A percentile compares a stretch with the other conserved stretches of the same genome.
Evolutionary conservation across 345 rosid genomes (phyloP).

Genomic region (Clarkia xantiana): DNA sequence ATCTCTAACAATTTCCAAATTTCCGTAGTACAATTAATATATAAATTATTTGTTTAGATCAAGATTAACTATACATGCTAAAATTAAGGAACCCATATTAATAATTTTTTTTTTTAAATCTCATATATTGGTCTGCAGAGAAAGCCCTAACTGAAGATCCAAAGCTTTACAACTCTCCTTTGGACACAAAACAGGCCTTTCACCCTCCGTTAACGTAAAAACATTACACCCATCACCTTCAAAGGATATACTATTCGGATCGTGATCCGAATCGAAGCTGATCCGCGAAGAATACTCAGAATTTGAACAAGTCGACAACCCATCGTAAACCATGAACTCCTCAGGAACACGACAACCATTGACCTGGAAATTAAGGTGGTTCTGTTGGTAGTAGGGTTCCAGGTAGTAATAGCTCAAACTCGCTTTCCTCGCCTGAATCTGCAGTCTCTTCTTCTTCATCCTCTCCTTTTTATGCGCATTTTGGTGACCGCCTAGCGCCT

Average conservation of each 20-base stretch:
- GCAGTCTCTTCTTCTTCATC: slow-evolving; percentile 81
- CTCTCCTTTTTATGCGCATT: slow-evolving; percentile 98
- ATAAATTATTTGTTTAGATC: too few relatives aligned
- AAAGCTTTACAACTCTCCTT: slow-evolving; percentile 21
- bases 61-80: too few relatives aligned
- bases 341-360: not conserved
- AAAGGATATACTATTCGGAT: too few relatives aligned
- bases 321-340: not conserved
- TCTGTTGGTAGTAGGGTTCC: slow-evolving; percentile 10
- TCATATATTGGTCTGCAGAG: slow-evolving; percentile 24
- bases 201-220: too few relatives aligned
- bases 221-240: too few relatives aligned
- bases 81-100: too few relatives aligned
- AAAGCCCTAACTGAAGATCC: slow-evolving; percentile 65
- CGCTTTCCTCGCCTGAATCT: slow-evolving; percentile 77
- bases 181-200: not conserved
- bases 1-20: too few relatives aligned
- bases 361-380: slow-evolving; percentile 17
- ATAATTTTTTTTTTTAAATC: too few relatives aligned
- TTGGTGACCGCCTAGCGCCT: slow-evolving; percentile 96
- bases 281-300: slow-evolving; percentile 35
- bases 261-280: slow-evolving; percentile 25
- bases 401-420: slow-evolving; percentile 58
- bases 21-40: too few relatives aligned
- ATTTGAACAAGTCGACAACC: too few relatives aligned